These are phyloP conservation scores for Fimicolochytrium jonesii DNA, from an alignment of 192 early-diverging fungal species.

Conservation along the genomic window DNA sequence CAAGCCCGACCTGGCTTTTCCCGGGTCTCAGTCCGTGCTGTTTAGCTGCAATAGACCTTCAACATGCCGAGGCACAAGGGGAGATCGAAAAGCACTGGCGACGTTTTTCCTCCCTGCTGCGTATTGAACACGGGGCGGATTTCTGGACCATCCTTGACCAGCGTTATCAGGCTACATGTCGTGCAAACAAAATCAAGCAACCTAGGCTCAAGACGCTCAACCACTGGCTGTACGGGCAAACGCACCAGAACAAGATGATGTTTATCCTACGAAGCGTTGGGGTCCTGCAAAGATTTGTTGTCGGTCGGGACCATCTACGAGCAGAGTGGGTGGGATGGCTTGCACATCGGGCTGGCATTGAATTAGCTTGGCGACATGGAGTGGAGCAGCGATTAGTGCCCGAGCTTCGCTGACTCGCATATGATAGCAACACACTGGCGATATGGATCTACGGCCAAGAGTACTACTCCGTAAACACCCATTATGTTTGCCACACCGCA, in stretches of 20 bases:
- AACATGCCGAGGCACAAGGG: not conserved
- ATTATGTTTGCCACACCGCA: not conserved
- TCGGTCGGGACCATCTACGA: not conserved
- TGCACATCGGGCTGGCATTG: not conserved
- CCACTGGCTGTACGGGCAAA: not conserved
- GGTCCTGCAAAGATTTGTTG: not conserved
- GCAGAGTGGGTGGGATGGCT: not conserved
- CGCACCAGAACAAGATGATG: not conserved
- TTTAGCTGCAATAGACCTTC: not conserved
- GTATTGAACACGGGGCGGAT: not conserved
- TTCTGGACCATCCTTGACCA: not conserved
- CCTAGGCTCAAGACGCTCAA: not conserved
- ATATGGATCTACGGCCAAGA: not conserved
- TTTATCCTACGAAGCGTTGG: not conserved
- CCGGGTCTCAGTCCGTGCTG: not conserved
- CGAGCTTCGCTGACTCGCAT: not conserved
- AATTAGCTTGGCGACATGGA: not conserved
- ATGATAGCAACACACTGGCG: not conserved
- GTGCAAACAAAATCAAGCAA: not conserved
- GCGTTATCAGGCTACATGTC: not conserved
- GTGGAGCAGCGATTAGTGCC: not conserved
- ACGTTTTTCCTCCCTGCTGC: not conserved
- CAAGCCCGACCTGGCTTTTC: not conserved
- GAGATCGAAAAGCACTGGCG: not conserved
- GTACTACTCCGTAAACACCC: not conserved